Evolutionary conservation across 2,329 filamentous ascomycete species (phyloP).

Genomic region (Gnomoniopsis sp.): DNA sequence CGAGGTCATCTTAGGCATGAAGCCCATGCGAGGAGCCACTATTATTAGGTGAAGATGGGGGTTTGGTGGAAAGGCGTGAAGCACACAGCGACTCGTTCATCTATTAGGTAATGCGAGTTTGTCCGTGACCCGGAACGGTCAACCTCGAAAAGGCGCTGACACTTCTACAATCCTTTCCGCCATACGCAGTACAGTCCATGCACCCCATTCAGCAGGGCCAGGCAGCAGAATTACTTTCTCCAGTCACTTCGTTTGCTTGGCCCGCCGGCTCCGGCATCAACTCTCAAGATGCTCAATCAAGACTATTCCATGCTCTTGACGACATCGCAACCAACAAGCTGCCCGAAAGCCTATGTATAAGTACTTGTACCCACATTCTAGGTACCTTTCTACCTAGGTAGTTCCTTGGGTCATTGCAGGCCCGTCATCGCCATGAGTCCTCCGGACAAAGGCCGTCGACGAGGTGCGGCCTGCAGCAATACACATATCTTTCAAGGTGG

Average conservation of each 20-base stretch:
- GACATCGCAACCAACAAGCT: neutral
- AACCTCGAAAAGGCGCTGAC: no score
- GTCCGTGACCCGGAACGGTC: no score
- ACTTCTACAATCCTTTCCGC: no score
- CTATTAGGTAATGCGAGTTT: no score
- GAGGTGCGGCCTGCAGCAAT: conserved; percentile 1
- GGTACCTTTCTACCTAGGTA: no score
- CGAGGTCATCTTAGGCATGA: conserved; percentile 31
- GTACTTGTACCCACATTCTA: no score
- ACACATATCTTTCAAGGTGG: conserved; percentile 10
- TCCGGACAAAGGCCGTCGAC: conserved; percentile 14
- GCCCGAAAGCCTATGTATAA: neutral
- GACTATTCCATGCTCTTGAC: neutral
- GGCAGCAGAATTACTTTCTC: neutral
- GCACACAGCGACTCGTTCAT: no score
- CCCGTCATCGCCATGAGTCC: conserved; percentile 6
- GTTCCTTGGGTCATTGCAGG: neutral
- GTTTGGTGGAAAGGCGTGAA: no score
- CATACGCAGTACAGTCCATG: no score
- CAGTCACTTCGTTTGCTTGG: neutral
- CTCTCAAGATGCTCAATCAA: neutral
- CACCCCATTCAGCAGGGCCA: neutral
- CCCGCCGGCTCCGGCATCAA: neutral
- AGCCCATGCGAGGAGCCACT: neutral
- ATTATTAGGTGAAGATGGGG: no score